Evolutionary conservation across 169 alveolate species (phyloP).

Genomic region (Toxoplasma gondii): DNA sequence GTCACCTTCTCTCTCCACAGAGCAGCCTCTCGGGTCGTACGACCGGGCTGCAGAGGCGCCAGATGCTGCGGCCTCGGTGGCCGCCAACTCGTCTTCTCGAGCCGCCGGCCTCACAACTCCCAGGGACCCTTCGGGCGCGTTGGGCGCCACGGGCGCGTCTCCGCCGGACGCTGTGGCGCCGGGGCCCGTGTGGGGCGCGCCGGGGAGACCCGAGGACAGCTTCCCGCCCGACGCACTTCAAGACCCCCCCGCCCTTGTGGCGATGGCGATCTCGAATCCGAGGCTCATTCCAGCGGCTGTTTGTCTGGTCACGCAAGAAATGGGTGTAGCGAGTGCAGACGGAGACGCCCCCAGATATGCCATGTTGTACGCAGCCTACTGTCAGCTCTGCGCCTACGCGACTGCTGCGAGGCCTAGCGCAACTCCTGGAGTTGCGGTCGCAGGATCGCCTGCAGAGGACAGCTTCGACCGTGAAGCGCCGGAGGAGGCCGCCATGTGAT

Average conservation of each 20-base stretch:
- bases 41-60: not conserved
- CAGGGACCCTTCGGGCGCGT: not conserved
- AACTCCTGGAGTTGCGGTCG: not conserved
- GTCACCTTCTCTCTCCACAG: no score
- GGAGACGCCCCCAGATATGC: constrained; percentile 34
- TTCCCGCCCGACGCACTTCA: not conserved
- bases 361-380: constrained; percentile 29
- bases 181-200: not conserved
- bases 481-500: no score
- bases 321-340: not conserved
- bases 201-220: not conserved
- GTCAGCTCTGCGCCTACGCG: constrained; percentile 22
- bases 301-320: not conserved
- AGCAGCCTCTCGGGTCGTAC: no score
- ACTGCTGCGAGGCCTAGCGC: not conserved
- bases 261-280: not conserved
- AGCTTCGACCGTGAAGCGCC: no score
- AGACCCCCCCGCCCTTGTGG: not conserved
- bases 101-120: not conserved
- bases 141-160: not conserved
- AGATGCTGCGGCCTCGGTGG: not conserved
- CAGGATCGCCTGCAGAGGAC: no score
- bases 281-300: not conserved
- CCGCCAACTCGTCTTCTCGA: not conserved
- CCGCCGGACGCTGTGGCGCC: not conserved